Evolutionary conservation across 352 stramenopile genomes (phyloP).

Genomic region (Phytophthora multivora): DNA sequence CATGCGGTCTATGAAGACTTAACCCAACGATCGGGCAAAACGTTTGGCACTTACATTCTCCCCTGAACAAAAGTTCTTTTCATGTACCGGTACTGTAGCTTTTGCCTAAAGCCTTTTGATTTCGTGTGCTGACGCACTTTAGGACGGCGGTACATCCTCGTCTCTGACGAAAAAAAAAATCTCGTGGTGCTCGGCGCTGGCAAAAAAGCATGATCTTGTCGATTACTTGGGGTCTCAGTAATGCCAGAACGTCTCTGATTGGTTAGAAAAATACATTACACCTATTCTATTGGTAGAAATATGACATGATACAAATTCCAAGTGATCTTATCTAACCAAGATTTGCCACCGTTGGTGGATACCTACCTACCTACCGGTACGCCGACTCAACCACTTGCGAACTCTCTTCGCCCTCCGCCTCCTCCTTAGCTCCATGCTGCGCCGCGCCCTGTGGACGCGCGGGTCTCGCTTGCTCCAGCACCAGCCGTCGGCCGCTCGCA

Average conservation of each 20-base stretch:
- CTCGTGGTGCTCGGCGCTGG: constrained; percentile 8
- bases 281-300: constrained; percentile 12
- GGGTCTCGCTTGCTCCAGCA: constrained; percentile 42
- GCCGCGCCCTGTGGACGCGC: constrained; percentile 42
- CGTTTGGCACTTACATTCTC: no score
- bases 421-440: constrained; percentile 48
- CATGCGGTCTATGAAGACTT: no score
- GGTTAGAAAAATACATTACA: background rate
- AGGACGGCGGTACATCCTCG: constrained; percentile 13
- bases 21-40: no score
- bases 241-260: background rate
- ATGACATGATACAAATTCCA: constrained; percentile 1
- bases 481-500: constrained; percentile 11
- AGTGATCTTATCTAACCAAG: constrained; percentile 5
- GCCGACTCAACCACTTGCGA: constrained; percentile 15
- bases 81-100: no score
- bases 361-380: no score
- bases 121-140: no score
- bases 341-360: constrained; percentile 16
- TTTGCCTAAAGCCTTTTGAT: no score
- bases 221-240: constrained; percentile 3
- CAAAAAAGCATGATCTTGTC: constrained; percentile 12
- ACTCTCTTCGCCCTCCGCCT: background rate
- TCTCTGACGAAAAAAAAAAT: constrained; percentile 18
- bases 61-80: no score